Evolutionary conservation across 768 basidiomycete species (phyloP), one percentile per base, ranked within the genome.

Genomic region (Grammothele lineata): DNA sequence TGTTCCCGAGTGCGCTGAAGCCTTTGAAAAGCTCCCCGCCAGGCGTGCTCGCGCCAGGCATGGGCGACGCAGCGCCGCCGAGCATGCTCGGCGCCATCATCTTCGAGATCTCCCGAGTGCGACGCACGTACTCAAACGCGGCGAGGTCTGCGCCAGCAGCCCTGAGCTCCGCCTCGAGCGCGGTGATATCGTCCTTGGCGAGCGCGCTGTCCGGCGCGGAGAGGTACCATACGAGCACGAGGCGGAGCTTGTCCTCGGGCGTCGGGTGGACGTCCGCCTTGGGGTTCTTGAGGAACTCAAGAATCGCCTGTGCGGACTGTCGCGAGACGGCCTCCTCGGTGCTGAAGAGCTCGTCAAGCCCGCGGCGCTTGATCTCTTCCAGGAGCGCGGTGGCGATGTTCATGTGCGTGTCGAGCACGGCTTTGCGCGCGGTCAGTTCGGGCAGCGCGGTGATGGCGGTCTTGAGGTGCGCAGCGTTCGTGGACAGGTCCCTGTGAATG

Each of bases 321-420:
- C 92, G 92, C 22, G 76, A 75, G 54, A 89, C 87, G 4, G 84
- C 81, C 66, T 99, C 96, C 71, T 99, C 96, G 23, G 85, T 83
- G 60, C 93, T 93, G 70, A 96, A 98, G n/a, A 99, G 74, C 59
- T 95, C 95, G 65, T 99, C 96, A 25, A 99, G 75, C 3, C 90
- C 92, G 27, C 96, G 81, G 48, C 83, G 84, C 70, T 97, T 97
- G 71, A 99, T 96, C 30, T 96, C 85, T 63, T 95, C 92, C 23
- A 99, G 71, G 9, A 99, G 69, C 15, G 94, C 87, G 11, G 94
- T 96, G 30, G 95, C 95, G 46, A 99, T 95, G 67, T 98, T 97
- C 94, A 99, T 98, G 63, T 99, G 96, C 3, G 94, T 92, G 64
- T 99, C 96, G 21, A 99, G 77, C 1, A 90, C 94, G 25, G 92